phyloP scores from a whole-genome alignment of 352 stramenopile genomes.

The Pythium aristosporum region DNA sequence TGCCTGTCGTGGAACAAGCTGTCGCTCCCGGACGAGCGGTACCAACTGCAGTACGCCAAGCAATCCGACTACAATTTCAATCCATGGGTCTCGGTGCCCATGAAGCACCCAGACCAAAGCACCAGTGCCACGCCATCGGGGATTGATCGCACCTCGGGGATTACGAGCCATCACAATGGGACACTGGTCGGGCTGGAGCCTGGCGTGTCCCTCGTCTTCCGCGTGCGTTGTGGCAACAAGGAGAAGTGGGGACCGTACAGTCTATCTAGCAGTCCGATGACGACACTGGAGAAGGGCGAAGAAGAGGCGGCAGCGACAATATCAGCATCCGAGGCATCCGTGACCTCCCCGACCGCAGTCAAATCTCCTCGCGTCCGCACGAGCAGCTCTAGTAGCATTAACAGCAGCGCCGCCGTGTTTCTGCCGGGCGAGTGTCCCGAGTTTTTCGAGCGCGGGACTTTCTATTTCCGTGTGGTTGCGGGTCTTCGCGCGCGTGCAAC shows the following conservation, averaged over 20 bases:
- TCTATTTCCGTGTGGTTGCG: conserved; percentile 37
- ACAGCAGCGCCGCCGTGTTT: conserved; percentile 28
- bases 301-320: conserved; percentile 6
- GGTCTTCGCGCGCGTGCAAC: conserved; percentile 32
- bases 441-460: conserved; percentile 37
- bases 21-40: conserved; percentile 23
- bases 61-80: conserved; percentile 42
- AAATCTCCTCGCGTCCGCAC: background rate
- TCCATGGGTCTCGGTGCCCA: conserved; percentile 34
- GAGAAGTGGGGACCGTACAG: conserved; percentile 44
- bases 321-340: background rate
- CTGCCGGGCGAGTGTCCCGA: conserved; percentile 42
- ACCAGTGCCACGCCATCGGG: conserved; percentile 4
- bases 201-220: conserved; percentile 34
- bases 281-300: conserved; percentile 28
- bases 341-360: conserved; percentile 2
- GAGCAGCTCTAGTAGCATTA: background rate
- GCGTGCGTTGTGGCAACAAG: conserved; percentile 36
- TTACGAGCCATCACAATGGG: conserved; percentile 30
- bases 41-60: conserved; percentile 46
- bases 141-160: conserved; percentile 20
- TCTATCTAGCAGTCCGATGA: conserved; percentile 35
- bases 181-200: conserved; percentile 41
- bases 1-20: conserved; percentile 39
- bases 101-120: conserved; percentile 32